Evolutionary conservation across 192 early-diverging fungal genomes (phyloP).

Genomic region (Chytriomyces sp.): DNA sequence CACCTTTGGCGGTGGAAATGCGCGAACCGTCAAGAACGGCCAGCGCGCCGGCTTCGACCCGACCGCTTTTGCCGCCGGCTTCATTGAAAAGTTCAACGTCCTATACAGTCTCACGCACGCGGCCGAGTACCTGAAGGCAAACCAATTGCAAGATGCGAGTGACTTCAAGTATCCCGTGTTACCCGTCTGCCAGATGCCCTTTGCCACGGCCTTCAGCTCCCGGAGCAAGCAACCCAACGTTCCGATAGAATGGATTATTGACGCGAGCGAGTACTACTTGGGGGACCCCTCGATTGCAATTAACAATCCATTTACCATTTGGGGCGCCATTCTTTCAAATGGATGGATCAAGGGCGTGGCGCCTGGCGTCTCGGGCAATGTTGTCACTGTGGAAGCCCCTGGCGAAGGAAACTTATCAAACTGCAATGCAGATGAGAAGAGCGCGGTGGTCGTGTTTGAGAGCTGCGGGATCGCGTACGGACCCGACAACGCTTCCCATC

Average conservation of each 20-base stretch:
- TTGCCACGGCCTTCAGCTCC: background rate
- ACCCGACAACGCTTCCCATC: too few species aligned
- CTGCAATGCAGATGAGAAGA: too few species aligned
- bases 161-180: constrained; percentile 8
- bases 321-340: constrained; percentile 4
- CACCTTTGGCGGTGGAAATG: constrained; percentile 16
- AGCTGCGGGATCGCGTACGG: too few species aligned
- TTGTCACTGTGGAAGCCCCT: too few species aligned
- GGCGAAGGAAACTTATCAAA: too few species aligned
- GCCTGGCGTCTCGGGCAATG: too few species aligned
- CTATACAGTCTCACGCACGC: background rate
- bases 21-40: background rate
- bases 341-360: too few species aligned
- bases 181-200: constrained; percentile 20
- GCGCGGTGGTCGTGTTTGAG: too few species aligned
- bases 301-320: constrained; percentile 17
- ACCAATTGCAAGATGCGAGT: background rate
- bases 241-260: constrained; percentile 20
- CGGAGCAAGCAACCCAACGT: background rate
- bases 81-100: too few species aligned
- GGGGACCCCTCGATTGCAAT: background rate
- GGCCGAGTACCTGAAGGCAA: background rate
- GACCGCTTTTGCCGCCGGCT: constrained; percentile 12
- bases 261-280: constrained; percentile 15
- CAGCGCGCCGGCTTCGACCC: constrained; percentile 15